Evolutionary conservation across 805 yeast species (phyloP).

Genomic region (Candida koratica): DNA sequence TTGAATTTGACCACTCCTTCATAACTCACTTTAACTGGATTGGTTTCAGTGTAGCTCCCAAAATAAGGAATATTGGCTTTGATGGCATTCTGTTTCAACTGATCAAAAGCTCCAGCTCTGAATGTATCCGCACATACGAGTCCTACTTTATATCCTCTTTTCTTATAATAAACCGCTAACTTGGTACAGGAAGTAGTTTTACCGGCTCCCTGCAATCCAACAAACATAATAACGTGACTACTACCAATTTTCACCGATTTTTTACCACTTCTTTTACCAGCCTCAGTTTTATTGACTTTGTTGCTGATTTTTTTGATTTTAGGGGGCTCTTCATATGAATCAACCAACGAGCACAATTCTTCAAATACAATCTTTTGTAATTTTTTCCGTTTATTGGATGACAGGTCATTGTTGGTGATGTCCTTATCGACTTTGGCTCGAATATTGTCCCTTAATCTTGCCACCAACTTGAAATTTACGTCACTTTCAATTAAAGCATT

Average conservation of each 20-base stretch:
- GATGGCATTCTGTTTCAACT: slow-evolving; percentile 94
- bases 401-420: slow-evolving; percentile 49
- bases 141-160: slow-evolving; percentile 92
- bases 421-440: slow-evolving; percentile 47
- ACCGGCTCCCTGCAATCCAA: slow-evolving; percentile 98
- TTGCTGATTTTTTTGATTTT: slow-evolving; percentile 75
- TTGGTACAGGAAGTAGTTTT: slow-evolving; percentile 97
- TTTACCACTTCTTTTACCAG: slow-evolving; percentile 10
- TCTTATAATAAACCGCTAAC: slow-evolving; percentile 88
- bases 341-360: slow-evolving; percentile 83
- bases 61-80: slow-evolving; percentile 91
- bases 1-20: slow-evolving; percentile 92
- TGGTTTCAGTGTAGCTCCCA: slow-evolving; percentile 93
- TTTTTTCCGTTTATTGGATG: slow-evolving; percentile 70
- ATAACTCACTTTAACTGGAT: slow-evolving; percentile 86
- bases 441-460: slow-evolving; percentile 63
- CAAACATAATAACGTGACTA: slow-evolving; percentile 84
- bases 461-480: slow-evolving; percentile 83
- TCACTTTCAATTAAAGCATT: slow-evolving; percentile 91
- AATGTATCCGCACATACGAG: slow-evolving; percentile 98
- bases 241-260: slow-evolving; percentile 4
- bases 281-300: slow-evolving; percentile 16
- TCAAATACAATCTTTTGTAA: slow-evolving; percentile 92
- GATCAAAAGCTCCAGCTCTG: slow-evolving; percentile 99
- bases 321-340: slow-evolving; percentile 58